Conservation (phyloP, 441 rosid genomes). For the Arabidopsis hybrid region DNA sequence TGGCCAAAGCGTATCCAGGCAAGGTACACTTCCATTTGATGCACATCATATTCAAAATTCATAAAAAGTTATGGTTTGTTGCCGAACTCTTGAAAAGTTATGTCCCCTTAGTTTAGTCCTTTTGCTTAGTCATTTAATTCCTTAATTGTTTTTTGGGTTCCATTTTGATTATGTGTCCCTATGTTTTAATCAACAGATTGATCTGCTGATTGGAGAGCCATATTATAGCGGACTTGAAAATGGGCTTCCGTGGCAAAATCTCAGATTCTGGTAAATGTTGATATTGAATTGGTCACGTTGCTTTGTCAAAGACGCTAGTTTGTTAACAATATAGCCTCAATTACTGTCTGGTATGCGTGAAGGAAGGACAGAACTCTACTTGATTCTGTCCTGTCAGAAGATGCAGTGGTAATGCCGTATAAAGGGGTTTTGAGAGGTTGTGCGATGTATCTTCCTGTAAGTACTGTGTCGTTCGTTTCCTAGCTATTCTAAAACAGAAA, state of each 20-base stretch:
- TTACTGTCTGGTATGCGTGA: conserved; percentile 39
- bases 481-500: conserved; percentile 15
- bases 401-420: conserved; percentile 75
- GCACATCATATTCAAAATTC: neutral
- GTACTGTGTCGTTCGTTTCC: conserved; percentile 31
- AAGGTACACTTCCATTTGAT: conserved; percentile 48
- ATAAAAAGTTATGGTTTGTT: conserved; percentile 13
- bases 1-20: conserved; percentile 59
- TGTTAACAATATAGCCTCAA: conserved; percentile 14
- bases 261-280: conserved; percentile 86
- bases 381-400: conserved; percentile 72
- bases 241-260: conserved; percentile 92
- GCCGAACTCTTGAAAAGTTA: conserved; percentile 24
- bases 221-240: conserved; percentile 66
- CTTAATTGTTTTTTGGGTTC: neutral
- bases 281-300: conserved; percentile 18
- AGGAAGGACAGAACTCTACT: conserved; percentile 89
- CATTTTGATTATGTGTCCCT: conserved; percentile 20
- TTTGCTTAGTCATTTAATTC: neutral
- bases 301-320: conserved; percentile 20
- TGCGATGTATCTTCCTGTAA: conserved; percentile 90
- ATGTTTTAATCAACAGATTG: conserved; percentile 63
- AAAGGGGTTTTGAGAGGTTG: conserved; percentile 85
- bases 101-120: conserved; percentile 4
- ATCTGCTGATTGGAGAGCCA: conserved; percentile 88